phyloP scores from a whole-genome alignment of 371 early-diverging fungal species.

The Coemansia sp. region DNA sequence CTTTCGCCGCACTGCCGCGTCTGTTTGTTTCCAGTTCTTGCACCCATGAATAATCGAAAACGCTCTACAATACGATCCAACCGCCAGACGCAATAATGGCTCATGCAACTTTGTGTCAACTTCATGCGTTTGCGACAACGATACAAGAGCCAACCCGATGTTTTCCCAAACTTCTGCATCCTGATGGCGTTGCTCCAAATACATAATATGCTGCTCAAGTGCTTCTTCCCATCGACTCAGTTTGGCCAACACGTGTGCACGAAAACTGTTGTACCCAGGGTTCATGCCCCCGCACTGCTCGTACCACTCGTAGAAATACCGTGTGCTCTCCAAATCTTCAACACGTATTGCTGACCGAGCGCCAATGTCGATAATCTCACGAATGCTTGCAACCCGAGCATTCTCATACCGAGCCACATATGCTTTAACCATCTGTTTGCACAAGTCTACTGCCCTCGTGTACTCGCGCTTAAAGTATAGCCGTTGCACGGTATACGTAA shows the following conservation, averaged over 20 bases:
- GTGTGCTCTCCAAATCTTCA: slow-evolving; percentile 1
- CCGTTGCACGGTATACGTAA: slow-evolving; percentile 42
- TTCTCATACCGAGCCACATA: slow-evolving; percentile 2
- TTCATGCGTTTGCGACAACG: not conserved
- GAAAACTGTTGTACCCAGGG: slow-evolving; percentile 39
- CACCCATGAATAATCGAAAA: slow-evolving; percentile 28
- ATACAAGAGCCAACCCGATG: slow-evolving; percentile 17
- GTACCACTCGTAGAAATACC: slow-evolving; percentile 32
- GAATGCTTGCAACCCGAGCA: slow-evolving; percentile 26
- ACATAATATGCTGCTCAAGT: slow-evolving; percentile 20
- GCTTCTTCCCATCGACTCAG: slow-evolving; percentile 28
- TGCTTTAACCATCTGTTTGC: slow-evolving; percentile 17
- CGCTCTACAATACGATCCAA: slow-evolving; percentile 32
- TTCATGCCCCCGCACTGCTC: slow-evolving; percentile 34
- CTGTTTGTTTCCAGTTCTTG: slow-evolving; percentile 32
- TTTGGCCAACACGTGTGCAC: slow-evolving; percentile 15
- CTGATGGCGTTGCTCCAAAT: slow-evolving; percentile 32
- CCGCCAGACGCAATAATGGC: slow-evolving; percentile 19
- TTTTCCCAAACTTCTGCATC: slow-evolving; percentile 46
- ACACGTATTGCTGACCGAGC: slow-evolving; percentile 20
- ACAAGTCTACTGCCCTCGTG: slow-evolving; percentile 8
- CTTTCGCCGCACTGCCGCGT: slow-evolving; percentile 21
- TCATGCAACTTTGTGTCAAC: not conserved
- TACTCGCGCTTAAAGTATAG: slow-evolving; percentile 35
- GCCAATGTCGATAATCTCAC: slow-evolving; percentile 51